Percentiles rank a stretch among this genome's conserved stretches.
Conservation (phyloP, 768 basidiomycete species). For the Tephrocybe sp. region DNA sequence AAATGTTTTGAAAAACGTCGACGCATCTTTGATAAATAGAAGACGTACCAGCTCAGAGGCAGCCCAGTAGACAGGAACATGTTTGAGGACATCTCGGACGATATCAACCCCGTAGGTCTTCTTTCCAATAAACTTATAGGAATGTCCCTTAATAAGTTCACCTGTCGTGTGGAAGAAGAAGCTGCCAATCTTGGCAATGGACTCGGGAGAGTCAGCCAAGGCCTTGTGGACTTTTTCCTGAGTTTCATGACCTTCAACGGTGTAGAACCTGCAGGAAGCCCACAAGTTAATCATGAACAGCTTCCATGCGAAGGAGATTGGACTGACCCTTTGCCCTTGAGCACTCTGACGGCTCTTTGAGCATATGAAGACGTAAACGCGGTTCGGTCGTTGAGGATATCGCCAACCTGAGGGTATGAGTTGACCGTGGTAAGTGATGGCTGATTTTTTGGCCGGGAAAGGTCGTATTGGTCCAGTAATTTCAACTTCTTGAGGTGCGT, state of each 20-base stretch:
- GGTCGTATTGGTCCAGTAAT: constrained; percentile 52
- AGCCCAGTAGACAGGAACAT: constrained; percentile 68
- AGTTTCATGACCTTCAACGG: constrained; percentile 51
- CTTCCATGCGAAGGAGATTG: background rate
- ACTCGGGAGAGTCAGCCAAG: constrained; percentile 47
- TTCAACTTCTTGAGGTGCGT: constrained; percentile 55
- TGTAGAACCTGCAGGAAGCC: constrained; percentile 56
- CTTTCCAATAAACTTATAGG: constrained; percentile 58
- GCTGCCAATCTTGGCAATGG: constrained; percentile 47
- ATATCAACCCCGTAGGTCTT: constrained; percentile 60
- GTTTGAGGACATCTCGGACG: constrained; percentile 65
- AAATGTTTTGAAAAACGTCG: background rate
- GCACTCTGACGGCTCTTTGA: constrained; percentile 48
- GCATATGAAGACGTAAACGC: constrained; percentile 51
- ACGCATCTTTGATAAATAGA: background rate
- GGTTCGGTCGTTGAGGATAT: constrained; percentile 47
- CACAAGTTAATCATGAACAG: constrained; percentile 11
- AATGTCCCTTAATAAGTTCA: constrained; percentile 51
- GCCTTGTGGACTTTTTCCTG: constrained; percentile 46
- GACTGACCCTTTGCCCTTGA: constrained; percentile 58
- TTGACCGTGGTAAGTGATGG: constrained; percentile 32
- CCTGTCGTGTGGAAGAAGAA: constrained; percentile 70
- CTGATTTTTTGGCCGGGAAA: constrained; percentile 44
- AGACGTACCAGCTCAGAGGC: constrained; percentile 61
- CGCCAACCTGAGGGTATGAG: constrained; percentile 50